Base-by-base conservation (phyloP, 2,329 filamentous ascomycete species). In the Diaporthe sp. region DNA sequence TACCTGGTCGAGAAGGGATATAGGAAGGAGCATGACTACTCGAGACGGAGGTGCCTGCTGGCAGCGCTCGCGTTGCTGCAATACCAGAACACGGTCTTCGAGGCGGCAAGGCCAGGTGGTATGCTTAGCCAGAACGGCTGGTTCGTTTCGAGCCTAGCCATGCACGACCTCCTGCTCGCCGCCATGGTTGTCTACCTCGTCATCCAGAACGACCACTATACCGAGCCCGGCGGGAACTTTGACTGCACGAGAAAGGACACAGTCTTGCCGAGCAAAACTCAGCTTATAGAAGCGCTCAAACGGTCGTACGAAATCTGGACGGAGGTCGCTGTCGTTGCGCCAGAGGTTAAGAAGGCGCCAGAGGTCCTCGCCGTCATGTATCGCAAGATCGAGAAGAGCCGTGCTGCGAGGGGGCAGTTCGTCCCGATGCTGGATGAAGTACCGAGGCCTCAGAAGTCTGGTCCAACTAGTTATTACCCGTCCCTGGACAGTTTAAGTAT, bases 151-250 rank as follows among this genome's bases (percentile, higher is more conserved):
- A 89, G 89, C 0, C 82, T 93, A 5, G 87, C 88, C 15, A 86
- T 90, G 71, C 90, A 92, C 70, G 91, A 93, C 79, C 93, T 90
- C 70, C 83, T 93, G 71, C 85, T 93, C 3, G 90, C 91, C 0
- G 87, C 89, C 73, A 91, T 91, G 87, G 86, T 93, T 19, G 79
- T 93, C 4, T 92, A 90, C 76, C 82, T 93, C 25, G 82, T 88
- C 25, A 80, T 88, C 34, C 86, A 87, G 77, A 87, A 85, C 79
- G 83, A 85, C 28, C 81, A 80, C 53, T 87, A 86, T 75, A 79
- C 80, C 49, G 85, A 87, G 10, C 79, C 78, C 22, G 84, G 82
- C 6, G 81, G 79, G 15, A 79, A 81, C 19, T 73, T 74, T 44
- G 81, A 83, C 76, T 86, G 84, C 85, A 81, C 83, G 76, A 80